Conservation (phyloP, 345 rosid species). For the Citrus reticulata region DNA sequence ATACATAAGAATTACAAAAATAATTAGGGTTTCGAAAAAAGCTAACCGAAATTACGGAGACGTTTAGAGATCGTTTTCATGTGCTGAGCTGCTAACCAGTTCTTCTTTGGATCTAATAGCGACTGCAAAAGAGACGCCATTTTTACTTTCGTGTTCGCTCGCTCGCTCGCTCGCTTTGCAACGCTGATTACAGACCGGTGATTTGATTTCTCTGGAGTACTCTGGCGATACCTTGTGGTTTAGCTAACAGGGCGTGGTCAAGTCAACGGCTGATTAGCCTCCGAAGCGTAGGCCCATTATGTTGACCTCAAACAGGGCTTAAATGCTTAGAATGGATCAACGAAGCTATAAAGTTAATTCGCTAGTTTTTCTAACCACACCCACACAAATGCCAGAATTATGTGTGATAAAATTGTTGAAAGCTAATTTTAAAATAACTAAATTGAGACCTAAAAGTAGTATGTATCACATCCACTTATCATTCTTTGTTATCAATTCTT, state of each 20-base stretch:
- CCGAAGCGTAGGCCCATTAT: not conserved
- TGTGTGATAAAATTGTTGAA: too few relatives aligned
- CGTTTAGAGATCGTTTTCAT: slow-evolving; percentile 65
- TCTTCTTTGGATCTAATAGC: slow-evolving; percentile 66
- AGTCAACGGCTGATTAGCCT: not conserved
- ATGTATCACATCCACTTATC: not conserved
- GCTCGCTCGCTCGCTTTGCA: not conserved
- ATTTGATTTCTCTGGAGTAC: not conserved
- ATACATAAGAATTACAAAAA: not conserved
- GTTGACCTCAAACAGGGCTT: not conserved
- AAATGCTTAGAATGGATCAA: not conserved
- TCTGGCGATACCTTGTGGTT: not conserved
- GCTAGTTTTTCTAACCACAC: not conserved
- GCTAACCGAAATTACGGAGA: slow-evolving; percentile 64
- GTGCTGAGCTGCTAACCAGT: slow-evolving; percentile 67
- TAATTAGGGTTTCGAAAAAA: slow-evolving; percentile 22
- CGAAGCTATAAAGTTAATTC: too few relatives aligned
- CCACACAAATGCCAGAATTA: too few relatives aligned
- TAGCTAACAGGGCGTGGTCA: not conserved
- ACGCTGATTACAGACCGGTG: not conserved
- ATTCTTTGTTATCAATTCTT: too few relatives aligned
- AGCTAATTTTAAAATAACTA: not conserved
- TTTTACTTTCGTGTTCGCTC: not conserved
- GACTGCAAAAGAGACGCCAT: slow-evolving; percentile 51
- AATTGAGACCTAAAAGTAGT: not conserved